These are phyloP conservation scores for Rhizopogon sp. DNA, from an alignment of 768 basidiomycete genomes.

Conservation along the genomic window DNA sequence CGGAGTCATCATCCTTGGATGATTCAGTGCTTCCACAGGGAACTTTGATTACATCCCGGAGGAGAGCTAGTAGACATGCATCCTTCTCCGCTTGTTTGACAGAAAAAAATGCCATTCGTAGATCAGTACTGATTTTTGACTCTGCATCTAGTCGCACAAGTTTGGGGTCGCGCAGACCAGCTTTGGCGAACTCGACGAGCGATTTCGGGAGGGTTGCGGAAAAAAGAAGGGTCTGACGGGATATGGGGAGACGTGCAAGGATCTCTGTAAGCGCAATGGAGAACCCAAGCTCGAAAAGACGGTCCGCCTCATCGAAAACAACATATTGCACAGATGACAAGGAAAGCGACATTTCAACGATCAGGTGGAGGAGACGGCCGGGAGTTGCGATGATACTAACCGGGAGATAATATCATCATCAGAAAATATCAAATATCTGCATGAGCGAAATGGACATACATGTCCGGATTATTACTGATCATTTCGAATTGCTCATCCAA, in stretches of 20 bases:
- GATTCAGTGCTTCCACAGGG: conserved; percentile 45
- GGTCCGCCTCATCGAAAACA: conserved; percentile 97
- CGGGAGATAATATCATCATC: conserved; percentile 4
- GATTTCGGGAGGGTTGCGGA: conserved; percentile 96
- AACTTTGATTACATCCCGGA: conserved; percentile 84
- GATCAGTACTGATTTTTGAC: conserved; percentile 89
- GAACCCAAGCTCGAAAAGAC: conserved; percentile 98
- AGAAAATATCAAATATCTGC: conserved; percentile 3
- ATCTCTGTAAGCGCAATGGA: conserved; percentile 90
- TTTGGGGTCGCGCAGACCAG: conserved; percentile 89
- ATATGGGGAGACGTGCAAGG: conserved; percentile 77
- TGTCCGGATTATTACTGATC: conserved; percentile 90
- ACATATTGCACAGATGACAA: conserved; percentile 83
- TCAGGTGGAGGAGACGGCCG: conserved; percentile 92
- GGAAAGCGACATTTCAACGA: conserved; percentile 95
- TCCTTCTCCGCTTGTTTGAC: conserved; percentile 94
- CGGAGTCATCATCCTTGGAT: conserved; percentile 21
- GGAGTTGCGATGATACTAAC: conserved; percentile 94
- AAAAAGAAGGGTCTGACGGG: conserved; percentile 90
- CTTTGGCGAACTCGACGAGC: conserved; percentile 97
- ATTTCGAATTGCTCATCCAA: conserved; percentile 95
- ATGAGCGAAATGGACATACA: conserved; percentile 52
- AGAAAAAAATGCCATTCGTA: conserved; percentile 92
- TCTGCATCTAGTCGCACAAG: conserved; percentile 96
- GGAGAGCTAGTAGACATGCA: conserved; percentile 75